Evolutionary conservation across 129 eudicot species (phyloP), one percentile per base, ranked within the genome.

Genomic region (Oenanthe sinensis): DNA sequence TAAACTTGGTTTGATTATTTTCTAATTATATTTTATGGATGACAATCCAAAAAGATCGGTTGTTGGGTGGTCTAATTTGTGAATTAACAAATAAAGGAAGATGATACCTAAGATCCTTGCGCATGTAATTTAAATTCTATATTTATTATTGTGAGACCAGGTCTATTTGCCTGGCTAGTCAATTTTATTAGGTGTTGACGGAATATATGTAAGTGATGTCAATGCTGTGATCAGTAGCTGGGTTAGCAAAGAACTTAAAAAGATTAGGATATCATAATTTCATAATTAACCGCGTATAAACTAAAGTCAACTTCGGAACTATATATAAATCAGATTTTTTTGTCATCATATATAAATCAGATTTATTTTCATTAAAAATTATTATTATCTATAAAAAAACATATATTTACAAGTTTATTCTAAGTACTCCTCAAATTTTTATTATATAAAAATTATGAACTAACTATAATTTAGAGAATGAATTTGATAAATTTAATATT

Each of bases 161-260:
- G 72, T 67, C 72, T 67, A 4, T 14, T 30, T 67, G 22, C 39
- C 9, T 30, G 3, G 43, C 6, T 13, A 4, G 42, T 67, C 22
- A 30, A 67, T 67, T 67, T 33, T 33, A 67, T 67, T 67, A 67
- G 72, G 72, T 30, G 43, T 67, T 67, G 72, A 67, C 13, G 22
- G 72, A 67, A 67, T 67, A 13, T 39, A 39, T 39, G 36, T 67
- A 12, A 16, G 72, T 67, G 72, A 67, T 67, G 72, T 14, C 72
- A 67, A 67, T 14, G 72, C 22, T 26, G 42, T 30, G 42, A 67
- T 30, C 42, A 67, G 42, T 26, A 30, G 15, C 68, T 24, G 10
- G 3, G 42, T 65, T 30, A 28, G 19, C 40, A 65, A 65, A 65
- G 40, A 3, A 65, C 40, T 65, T 65, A 28, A 3, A 28, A 19